Percentiles rank a stretch among this genome's conserved stretches.
phyloP scores from a whole-genome alignment of 139 green algal species.

The Asterochloris erici region DNA sequence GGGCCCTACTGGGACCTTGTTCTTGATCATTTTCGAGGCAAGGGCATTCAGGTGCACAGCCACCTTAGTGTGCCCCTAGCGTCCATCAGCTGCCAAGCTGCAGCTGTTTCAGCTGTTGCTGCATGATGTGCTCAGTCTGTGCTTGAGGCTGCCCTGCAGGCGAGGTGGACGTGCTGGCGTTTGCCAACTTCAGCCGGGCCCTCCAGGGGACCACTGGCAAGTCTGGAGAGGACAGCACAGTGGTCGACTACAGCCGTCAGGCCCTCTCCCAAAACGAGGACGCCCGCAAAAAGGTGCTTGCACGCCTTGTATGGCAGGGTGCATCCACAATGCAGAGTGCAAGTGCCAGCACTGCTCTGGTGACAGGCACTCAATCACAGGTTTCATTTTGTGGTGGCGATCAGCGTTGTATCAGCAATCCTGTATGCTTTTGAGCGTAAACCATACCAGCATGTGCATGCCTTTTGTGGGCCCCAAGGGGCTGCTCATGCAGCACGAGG shows the following conservation, averaged over 20 bases:
- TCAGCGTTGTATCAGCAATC: neutral
- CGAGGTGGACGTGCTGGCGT: constrained; percentile 67
- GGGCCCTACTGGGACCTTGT: too few species aligned
- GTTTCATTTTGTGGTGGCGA: neutral
- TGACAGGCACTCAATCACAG: neutral
- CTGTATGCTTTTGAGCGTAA: neutral
- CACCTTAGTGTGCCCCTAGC: too few species aligned
- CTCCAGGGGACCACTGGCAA: constrained; percentile 38
- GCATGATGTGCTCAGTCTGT: too few species aligned
- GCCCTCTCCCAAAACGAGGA: constrained; percentile 54
- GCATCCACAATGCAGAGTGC: neutral
- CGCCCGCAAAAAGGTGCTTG: constrained; percentile 37
- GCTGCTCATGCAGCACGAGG: too few species aligned
- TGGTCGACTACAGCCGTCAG: constrained; percentile 85
- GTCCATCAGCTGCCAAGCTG: too few species aligned
- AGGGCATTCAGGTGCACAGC: too few species aligned
- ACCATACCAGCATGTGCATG: neutral
- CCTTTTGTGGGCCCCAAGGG: neutral
- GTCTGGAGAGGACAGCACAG: constrained; percentile 12
- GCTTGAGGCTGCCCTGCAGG: constrained; percentile 15
- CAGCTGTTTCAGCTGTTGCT: too few species aligned
- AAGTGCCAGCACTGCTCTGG: neutral
- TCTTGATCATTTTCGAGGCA: too few species aligned
- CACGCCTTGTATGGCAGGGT: too few species aligned
- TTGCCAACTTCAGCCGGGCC: constrained; percentile 91